Evolutionary conservation across 2,329 filamentous ascomycete species (phyloP).

Genomic region (Aurifilum marmelostoma): DNA sequence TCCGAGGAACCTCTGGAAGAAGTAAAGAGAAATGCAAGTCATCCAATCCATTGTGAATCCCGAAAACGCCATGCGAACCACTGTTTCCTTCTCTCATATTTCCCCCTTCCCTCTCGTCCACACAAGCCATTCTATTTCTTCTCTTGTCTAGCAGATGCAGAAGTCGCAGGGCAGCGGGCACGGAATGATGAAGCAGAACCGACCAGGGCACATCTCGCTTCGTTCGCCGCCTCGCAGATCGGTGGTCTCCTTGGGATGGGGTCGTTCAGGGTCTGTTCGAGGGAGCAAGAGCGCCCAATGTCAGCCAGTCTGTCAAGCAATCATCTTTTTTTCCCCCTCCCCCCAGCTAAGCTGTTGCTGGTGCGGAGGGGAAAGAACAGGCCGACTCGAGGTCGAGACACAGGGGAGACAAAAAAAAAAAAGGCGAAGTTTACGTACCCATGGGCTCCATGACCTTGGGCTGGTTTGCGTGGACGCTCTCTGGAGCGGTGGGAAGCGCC

Average conservation of each 20-base stretch:
- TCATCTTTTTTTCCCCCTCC: neutral
- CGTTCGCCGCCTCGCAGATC: constrained; percentile 37
- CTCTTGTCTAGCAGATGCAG: constrained; percentile 38
- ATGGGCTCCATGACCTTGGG: constrained; percentile 22
- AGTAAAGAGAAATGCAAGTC: neutral
- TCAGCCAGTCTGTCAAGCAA: neutral
- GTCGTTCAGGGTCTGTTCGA: constrained; percentile 34
- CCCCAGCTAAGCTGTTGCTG: neutral
- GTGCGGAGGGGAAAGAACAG: neutral
- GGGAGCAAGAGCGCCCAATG: neutral
- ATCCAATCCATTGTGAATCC: neutral
- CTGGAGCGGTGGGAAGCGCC: constrained; percentile 17
- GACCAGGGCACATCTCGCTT: constrained; percentile 39
- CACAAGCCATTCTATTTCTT: neutral
- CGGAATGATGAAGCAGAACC: constrained; percentile 45
- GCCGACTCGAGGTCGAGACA: neutral
- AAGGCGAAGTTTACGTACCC: constrained; percentile 13
- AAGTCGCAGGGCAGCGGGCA: constrained; percentile 45
- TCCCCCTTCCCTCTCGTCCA: neutral
- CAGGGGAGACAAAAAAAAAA: neutral
- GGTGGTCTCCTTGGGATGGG: constrained; percentile 34
- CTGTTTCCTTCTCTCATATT: no score
- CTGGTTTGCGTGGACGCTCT: constrained; percentile 18
- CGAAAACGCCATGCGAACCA: constrained; percentile 13
- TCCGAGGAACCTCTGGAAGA: neutral